Evolutionary conservation across 176 grass and related monocot genomes (phyloP).

Genomic region (Triticum turgidum): DNA sequence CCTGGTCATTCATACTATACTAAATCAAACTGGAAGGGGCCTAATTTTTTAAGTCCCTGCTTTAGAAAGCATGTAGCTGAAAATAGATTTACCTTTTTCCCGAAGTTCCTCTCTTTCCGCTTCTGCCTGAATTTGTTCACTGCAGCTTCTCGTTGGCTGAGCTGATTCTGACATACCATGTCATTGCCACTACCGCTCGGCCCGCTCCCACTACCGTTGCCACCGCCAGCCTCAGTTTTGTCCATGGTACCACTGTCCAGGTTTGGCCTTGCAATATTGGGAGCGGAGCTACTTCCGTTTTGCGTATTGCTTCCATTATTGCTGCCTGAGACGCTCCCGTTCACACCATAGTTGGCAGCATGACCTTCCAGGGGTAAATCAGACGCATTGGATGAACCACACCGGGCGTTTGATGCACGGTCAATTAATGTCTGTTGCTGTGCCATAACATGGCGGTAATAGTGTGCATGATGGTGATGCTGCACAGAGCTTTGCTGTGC

Average conservation of each 20-base stretch:
- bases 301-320: conserved; percentile 71
- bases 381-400: conserved; percentile 59
- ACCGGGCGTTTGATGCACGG: conserved; percentile 32
- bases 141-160: conserved; percentile 72
- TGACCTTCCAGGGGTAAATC: conserved; percentile 61
- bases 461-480: conserved; percentile 69
- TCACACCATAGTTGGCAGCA: conserved; percentile 67
- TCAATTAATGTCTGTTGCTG: conserved; percentile 45
- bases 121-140: conserved; percentile 87
- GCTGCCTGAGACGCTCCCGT: conserved; percentile 58
- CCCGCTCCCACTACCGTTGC: conserved; percentile 43
- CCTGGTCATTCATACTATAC: neutral
- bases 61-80: neutral
- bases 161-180: conserved; percentile 45
- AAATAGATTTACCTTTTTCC: conserved; percentile 75
- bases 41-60: neutral
- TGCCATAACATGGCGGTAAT: conserved; percentile 44
- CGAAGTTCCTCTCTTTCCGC: conserved; percentile 85
- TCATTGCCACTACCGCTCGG: conserved; percentile 46
- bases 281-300: conserved; percentile 43
- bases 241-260: conserved; percentile 48
- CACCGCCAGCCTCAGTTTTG: conserved; percentile 42
- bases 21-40: neutral
- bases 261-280: conserved; percentile 48
- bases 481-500: conserved; percentile 40